These are phyloP conservation scores for Vinca minor DNA, from an alignment of 257 asterid genomes.

Conservation along the genomic window DNA sequence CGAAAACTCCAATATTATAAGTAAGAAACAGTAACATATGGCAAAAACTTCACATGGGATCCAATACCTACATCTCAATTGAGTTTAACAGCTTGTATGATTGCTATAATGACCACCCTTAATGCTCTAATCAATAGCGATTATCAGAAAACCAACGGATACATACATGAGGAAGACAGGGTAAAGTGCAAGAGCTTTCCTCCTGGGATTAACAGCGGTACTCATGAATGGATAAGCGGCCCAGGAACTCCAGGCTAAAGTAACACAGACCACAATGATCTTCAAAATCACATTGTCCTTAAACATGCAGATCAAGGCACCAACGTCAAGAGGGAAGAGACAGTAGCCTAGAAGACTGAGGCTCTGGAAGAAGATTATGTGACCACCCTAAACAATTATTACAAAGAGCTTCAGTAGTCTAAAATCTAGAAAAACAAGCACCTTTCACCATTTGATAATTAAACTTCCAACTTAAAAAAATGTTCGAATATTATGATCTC, in stretches of 20 bases:
- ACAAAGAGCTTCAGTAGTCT: neutral
- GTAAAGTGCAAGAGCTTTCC: conserved; percentile 91
- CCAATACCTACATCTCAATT: conserved; percentile 5
- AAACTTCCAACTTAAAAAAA: neutral
- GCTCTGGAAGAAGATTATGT: conserved; percentile 97
- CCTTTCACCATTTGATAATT: neutral
- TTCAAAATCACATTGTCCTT: conserved; percentile 66
- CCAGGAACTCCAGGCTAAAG: conserved; percentile 97
- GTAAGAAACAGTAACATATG: conserved; percentile 3
- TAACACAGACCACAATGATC: conserved; percentile 61
- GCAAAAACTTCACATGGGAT: conserved; percentile 13
- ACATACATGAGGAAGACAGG: conserved; percentile 92
- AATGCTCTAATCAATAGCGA: conserved; percentile 61
- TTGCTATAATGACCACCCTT: conserved; percentile 8
- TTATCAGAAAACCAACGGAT: conserved; percentile 87
- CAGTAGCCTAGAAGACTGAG: conserved; percentile 87
- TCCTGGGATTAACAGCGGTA: conserved; percentile 67
- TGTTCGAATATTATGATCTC: too few species aligned
- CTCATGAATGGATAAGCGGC: conserved; percentile 99
- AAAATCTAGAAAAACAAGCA: too few species aligned
- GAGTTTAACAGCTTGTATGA: conserved; percentile 3
- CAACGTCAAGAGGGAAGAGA: conserved; percentile 77
- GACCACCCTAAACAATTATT: conserved; percentile 62
- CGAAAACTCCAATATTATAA: neutral
- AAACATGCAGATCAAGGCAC: conserved; percentile 80